phyloP scores from a whole-genome alignment of 1,284 basidiomycete genomes.

The Salmacisia buchloeana region DNA sequence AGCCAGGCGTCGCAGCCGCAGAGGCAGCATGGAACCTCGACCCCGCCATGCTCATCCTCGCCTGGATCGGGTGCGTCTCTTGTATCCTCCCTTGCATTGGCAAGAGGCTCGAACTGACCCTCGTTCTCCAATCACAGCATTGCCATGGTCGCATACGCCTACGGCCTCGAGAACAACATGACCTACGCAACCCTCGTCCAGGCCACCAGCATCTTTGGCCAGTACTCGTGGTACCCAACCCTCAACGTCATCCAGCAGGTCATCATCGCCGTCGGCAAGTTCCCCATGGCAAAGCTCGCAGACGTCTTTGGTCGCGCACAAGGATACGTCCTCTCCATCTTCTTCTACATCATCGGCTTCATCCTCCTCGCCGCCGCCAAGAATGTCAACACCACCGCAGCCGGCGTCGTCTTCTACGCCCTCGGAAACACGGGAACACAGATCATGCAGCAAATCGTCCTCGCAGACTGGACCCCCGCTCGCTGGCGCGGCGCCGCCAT shows the following conservation, averaged over 20 bases:
- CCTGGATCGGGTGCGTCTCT: neutral
- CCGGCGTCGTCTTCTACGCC: conserved; percentile 41
- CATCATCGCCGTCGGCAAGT: conserved; percentile 46
- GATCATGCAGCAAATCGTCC: conserved; percentile 48
- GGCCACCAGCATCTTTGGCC: conserved; percentile 23
- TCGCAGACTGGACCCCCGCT: conserved; percentile 45
- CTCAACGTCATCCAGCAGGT: conserved; percentile 37
- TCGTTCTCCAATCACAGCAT: conserved; percentile 12
- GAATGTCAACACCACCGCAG: conserved; percentile 23
- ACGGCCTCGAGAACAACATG: conserved; percentile 41
- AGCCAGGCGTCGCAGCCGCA: neutral
- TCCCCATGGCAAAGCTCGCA: conserved; percentile 46
- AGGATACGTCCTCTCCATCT: conserved; percentile 33
- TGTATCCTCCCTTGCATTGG: neutral
- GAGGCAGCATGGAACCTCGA: neutral
- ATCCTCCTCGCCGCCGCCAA: conserved; percentile 41
- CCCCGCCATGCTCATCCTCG: neutral
- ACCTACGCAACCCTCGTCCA: conserved; percentile 28
- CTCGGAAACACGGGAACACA: conserved; percentile 45
- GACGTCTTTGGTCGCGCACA: conserved; percentile 47
- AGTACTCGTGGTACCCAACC: conserved; percentile 27
- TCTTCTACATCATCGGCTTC: conserved; percentile 44
- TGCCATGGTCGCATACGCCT: conserved; percentile 33
- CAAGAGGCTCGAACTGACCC: neutral
- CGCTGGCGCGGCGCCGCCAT: conserved; percentile 41